Base-by-base conservation (phyloP, 495 filamentous ascomycete genomes). In the Neurospora tetrasperma region DNA sequence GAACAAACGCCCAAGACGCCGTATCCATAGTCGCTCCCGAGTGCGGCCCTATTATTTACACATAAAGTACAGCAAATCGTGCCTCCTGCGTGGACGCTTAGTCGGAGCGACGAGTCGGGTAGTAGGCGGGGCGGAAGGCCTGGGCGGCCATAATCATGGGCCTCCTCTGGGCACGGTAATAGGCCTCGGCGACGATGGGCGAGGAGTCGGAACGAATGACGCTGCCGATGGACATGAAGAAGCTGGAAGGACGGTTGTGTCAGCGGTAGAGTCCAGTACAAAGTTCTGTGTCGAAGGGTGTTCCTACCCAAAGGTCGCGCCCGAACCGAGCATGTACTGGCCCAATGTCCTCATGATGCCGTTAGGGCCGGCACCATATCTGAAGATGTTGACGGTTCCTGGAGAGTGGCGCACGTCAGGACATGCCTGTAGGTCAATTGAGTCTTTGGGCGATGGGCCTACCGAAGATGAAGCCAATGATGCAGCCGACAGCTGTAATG, bases 381-480 rank as follows among this genome's bases (percentile, higher is more conserved):
- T 88, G 79, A 98, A 92, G 79, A 99, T 97, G 72, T 94, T 97
- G 76, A 96, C 94, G 42, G 91, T 91, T 77, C 94, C 94, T 97
- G 76, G 16, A 42, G 70, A 71, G 79, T 84, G 66, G 83, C 77
- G 71, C 31, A 7, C 14, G 48, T 70, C 42, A 18, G 9, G 16
- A 7, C 14, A 43, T 20, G 62, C 7, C n/a, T 41, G 72, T 23
- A 39, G 10, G 5, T 1, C 12, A 35, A n/a, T 59, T 23, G 41
- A 42, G 12, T 10, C 4, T 35, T 11, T 42, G 69, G 46, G 31
- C 8, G 20, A 69, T 10, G 11, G 42, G 70, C 76, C 41, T 86
- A 97, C 96, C 96, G 80, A 95, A 96, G 75, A 99, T 96, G 86
- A 99, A 98, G 70, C 96, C 96, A 85, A 98, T 98, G 79, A 97